phyloP scores from a whole-genome alignment of 169 alveolate genomes.

The Babesia ovis region DNA sequence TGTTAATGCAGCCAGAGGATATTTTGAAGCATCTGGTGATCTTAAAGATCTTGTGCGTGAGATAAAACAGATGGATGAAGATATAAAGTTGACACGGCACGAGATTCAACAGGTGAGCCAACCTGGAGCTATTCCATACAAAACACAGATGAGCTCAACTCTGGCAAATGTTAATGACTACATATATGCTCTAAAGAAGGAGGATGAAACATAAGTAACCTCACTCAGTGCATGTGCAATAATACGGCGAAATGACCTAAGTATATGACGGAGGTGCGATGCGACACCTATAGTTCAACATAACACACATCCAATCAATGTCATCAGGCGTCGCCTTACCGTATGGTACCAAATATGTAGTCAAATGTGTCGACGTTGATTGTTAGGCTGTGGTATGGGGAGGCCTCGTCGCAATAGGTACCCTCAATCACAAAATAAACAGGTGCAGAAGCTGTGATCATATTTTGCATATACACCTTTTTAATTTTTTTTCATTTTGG shows the following conservation, averaged over 20 bases:
- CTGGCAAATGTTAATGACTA: conserved; percentile 10
- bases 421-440: not conserved
- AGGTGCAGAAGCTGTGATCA: not conserved
- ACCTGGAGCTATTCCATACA: not conserved
- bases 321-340: not conserved
- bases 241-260: not conserved
- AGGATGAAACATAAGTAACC: not conserved
- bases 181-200: not conserved
- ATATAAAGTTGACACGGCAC: not conserved
- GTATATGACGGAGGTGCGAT: not conserved
- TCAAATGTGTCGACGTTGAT: not conserved
- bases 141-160: not conserved
- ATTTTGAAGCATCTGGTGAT: conserved; percentile 10
- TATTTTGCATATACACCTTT: not conserved
- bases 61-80: not conserved
- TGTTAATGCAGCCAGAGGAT: conserved; percentile 28
- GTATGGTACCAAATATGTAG: not conserved
- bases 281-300: not conserved
- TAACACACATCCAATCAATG: not conserved
- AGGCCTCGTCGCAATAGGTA: not conserved
- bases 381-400: conserved; percentile 5
- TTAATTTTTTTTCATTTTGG: not conserved
- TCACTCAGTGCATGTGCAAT: not conserved
- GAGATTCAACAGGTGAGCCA: conserved; percentile 22
- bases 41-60: conserved; percentile 11